phyloP scores from a whole-genome alignment of 345 rosid genomes.

The Lepidium didymum region DNA sequence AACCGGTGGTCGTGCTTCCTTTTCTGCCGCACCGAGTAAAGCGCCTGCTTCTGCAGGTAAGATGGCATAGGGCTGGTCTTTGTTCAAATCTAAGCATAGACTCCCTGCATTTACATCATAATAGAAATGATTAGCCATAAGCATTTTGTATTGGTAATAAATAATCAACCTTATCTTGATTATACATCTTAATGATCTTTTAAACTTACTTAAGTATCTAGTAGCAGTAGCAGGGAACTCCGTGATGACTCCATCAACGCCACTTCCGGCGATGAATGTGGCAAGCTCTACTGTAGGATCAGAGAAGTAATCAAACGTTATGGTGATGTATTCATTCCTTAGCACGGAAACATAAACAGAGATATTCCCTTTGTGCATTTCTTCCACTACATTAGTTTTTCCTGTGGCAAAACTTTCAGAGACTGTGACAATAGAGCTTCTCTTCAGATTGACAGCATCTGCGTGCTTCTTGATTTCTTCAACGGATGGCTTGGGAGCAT shows the following conservation, averaged over 20 bases:
- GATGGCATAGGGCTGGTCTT: conserved; percentile 25
- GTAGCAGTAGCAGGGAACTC: conserved; percentile 74
- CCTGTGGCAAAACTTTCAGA: conserved; percentile 32
- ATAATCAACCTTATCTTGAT: background rate
- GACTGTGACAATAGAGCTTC: conserved; percentile 35
- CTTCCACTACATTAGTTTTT: conserved; percentile 38
- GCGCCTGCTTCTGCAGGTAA: conserved; percentile 47
- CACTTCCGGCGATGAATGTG: conserved; percentile 38
- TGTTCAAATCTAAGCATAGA: conserved; percentile 42
- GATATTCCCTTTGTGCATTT: conserved; percentile 55
- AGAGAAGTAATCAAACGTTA: conserved; percentile 62
- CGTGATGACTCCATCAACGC: conserved; percentile 61
- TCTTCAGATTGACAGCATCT: conserved; percentile 42
- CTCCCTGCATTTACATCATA: conserved; percentile 45
- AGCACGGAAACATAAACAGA: conserved; percentile 55
- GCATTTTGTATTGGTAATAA: no score
- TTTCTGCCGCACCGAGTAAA: conserved; percentile 20
- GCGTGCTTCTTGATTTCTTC: conserved; percentile 71
- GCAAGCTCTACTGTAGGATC: conserved; percentile 71
- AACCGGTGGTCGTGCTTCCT: conserved; percentile 28
- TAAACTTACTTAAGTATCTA: conserved; percentile 60
- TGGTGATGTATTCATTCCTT: conserved; percentile 53
- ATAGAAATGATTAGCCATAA: conserved; percentile 7
- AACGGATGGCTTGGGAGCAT: conserved; percentile 38
- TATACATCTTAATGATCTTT: background rate